These are phyloP conservation scores for Gonium pectorale DNA, from an alignment of 139 green algal genomes.

Conservation along the genomic window DNA sequence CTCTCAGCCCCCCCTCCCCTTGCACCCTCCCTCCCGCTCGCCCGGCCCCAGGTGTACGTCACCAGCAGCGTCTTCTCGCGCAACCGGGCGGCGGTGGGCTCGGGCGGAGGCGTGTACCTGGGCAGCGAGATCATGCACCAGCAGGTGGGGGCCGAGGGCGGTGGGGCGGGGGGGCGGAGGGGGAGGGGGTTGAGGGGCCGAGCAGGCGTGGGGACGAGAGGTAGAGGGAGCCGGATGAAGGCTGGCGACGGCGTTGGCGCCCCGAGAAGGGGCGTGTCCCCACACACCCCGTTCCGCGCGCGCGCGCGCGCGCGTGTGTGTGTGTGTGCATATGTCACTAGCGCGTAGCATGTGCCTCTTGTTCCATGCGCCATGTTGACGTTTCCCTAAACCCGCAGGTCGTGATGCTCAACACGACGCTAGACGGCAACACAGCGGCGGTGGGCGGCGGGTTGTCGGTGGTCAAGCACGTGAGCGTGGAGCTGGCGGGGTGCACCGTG, in stretches of 20 bases:
- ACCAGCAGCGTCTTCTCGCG: not conserved
- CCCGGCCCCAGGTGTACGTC: not conserved
- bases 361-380: not conserved
- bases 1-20: too few species aligned
- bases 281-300: too few species aligned
- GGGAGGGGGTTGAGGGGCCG: too few species aligned
- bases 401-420: not conserved
- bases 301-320: not conserved
- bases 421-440: not conserved
- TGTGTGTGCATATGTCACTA: not conserved
- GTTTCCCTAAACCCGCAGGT: not conserved
- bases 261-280: too few species aligned
- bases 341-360: not conserved
- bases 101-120: not conserved
- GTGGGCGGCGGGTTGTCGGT: conserved; percentile 9
- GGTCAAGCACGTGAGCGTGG: not conserved
- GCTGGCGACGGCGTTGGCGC: too few species aligned
- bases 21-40: too few species aligned
- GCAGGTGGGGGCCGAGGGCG: not conserved
- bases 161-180: too few species aligned
- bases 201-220: too few species aligned
- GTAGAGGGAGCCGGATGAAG: too few species aligned
- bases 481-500: not conserved
- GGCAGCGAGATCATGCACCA: not conserved
- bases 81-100: not conserved